Conservation (phyloP, 1,139 yeast species). For the Magnusiomyces magnusii region DNA sequence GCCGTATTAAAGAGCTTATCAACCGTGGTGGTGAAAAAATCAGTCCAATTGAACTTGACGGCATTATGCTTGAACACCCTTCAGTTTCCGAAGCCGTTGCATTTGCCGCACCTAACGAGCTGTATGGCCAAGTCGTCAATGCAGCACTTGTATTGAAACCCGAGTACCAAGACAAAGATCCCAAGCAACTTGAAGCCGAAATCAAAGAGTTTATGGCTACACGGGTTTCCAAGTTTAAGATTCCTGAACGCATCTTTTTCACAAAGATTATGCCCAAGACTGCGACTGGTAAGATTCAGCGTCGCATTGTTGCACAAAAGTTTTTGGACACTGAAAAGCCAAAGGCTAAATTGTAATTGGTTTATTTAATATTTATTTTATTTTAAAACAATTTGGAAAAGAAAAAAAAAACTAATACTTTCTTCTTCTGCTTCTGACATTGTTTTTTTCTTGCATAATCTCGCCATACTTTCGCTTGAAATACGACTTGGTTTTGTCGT, state of each 20-base stretch:
- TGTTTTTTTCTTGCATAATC: slow-evolving; percentile 54
- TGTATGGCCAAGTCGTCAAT: slow-evolving; percentile 59
- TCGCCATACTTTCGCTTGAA: slow-evolving; percentile 79
- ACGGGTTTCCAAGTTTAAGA: slow-evolving; percentile 47
- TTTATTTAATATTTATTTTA: too few relatives aligned
- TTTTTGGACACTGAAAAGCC: slow-evolving; percentile 26
- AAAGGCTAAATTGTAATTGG: slow-evolving; percentile 27
- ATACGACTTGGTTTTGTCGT: slow-evolving; percentile 60
- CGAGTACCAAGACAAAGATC: slow-evolving; percentile 24
- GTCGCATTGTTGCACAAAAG: slow-evolving; percentile 48
- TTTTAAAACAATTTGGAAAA: neutral
- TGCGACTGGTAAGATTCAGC: slow-evolving; percentile 63
- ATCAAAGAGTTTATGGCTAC: slow-evolving; percentile 39
- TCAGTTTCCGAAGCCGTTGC: slow-evolving; percentile 59
- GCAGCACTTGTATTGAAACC: slow-evolving; percentile 53
- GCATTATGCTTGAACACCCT: slow-evolving; percentile 48
- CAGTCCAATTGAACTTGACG: slow-evolving; percentile 58
- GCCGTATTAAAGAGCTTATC: slow-evolving; percentile 59
- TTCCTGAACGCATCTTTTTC: slow-evolving; percentile 49
- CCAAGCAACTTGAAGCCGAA: slow-evolving; percentile 35
- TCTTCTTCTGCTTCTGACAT: slow-evolving; percentile 2
- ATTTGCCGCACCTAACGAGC: slow-evolving; percentile 54
- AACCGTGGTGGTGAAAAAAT: slow-evolving; percentile 67
- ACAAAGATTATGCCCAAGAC: slow-evolving; percentile 60
- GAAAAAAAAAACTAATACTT: neutral